Percentiles rank a stretch among this genome's conserved stretches.
Evolutionary conservation across 768 basidiomycete genomes (phyloP).

Genomic region (Tulasnella sp.): DNA sequence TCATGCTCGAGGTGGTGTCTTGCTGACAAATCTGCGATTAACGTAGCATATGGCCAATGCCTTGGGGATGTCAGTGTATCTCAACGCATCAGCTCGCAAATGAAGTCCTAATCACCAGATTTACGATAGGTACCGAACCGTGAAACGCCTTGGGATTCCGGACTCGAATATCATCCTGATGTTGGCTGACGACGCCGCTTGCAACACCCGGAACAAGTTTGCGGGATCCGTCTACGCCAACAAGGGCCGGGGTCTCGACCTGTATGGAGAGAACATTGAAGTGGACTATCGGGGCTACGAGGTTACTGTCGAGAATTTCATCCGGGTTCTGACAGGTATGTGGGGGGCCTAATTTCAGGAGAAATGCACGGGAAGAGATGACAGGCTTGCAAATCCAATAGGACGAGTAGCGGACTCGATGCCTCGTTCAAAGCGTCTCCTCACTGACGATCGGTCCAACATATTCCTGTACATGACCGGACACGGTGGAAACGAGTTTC

Average conservation of each 20-base stretch:
- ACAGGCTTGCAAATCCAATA: conserved; percentile 23
- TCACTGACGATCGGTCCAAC: conserved; percentile 84
- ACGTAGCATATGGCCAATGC: conserved; percentile 97
- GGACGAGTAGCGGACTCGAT: conserved; percentile 76
- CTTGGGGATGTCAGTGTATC: conserved; percentile 65
- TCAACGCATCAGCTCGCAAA: not conserved
- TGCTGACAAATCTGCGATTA: not conserved
- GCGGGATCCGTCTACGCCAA: conserved; percentile 91
- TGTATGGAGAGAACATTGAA: conserved; percentile 95
- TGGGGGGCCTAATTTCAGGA: conserved; percentile 9
- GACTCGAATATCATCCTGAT: conserved; percentile 99
- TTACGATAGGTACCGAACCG: conserved; percentile 80
- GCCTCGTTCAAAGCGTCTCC: conserved; percentile 83
- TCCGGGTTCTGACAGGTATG: conserved; percentile 83
- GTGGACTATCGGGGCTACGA: conserved; percentile 98
- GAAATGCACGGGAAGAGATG: not conserved
- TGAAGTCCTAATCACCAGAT: not conserved
- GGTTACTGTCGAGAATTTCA: conserved; percentile 93
- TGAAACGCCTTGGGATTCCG: conserved; percentile 94
- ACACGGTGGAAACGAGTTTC: conserved; percentile 94
- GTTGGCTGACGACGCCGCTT: conserved; percentile 94
- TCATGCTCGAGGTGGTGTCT: not conserved
- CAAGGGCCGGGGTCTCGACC: conserved; percentile 63
- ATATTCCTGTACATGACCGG: conserved; percentile 98
- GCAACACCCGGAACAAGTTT: conserved; percentile 84